A percentile compares a stretch with the other conserved stretches of the same genome.
These are phyloP conservation scores for Apiotrichum mycotoxinovorans DNA, from an alignment of 1,284 basidiomycete species.

Conservation along the genomic window DNA sequence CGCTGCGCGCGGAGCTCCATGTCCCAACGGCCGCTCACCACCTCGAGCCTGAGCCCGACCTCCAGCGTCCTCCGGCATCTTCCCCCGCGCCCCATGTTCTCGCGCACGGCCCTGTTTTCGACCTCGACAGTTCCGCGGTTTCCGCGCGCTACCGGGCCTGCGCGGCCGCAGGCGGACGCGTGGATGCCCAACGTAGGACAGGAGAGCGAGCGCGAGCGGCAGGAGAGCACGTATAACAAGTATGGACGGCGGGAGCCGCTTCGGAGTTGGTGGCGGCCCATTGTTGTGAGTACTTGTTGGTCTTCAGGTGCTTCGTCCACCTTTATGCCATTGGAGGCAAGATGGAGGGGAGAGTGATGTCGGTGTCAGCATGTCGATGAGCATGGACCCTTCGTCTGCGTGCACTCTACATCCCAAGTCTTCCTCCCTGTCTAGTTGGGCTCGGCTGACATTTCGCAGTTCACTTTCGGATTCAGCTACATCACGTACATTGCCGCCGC, in stretches of 20 bases:
- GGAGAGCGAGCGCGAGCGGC: neutral
- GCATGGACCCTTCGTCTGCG: no score
- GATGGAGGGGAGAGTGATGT: no score
- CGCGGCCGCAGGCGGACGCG: neutral
- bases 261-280: conserved; percentile 28
- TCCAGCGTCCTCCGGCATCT: neutral
- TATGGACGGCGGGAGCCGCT: conserved; percentile 8
- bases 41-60: neutral
- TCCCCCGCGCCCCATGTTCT: neutral
- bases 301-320: no score
- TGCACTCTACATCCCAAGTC: no score
- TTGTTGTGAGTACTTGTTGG: conserved; percentile 33
- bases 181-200: neutral
- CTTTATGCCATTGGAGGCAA: no score
- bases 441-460: conserved; percentile 23
- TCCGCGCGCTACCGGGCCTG: neutral
- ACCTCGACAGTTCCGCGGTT: neutral
- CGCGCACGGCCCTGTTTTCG: neutral
- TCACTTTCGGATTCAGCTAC: conserved; percentile 35
- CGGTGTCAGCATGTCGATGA: no score
- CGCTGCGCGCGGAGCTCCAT: neutral
- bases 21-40: neutral
- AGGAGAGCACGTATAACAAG: neutral
- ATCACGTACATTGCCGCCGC: conserved; percentile 37
- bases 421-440: no score